phyloP scores from a whole-genome alignment of 352 stramenopile species.

The Pythium aquatile region DNA sequence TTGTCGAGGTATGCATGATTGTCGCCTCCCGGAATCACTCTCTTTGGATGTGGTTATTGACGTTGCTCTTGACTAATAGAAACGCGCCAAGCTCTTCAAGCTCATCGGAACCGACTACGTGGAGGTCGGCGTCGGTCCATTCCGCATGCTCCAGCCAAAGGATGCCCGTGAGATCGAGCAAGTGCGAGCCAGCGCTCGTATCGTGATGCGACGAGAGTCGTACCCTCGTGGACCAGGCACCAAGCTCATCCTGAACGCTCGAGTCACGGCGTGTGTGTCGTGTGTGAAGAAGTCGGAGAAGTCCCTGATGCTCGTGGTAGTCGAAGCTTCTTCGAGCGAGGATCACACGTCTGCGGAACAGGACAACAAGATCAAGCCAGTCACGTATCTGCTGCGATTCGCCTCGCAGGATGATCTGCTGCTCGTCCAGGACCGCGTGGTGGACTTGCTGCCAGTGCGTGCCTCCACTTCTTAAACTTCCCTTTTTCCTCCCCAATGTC shows the following conservation, averaged over 20 bases:
- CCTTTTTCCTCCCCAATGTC: conserved; percentile 1
- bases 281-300: conserved; percentile 80
- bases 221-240: conserved; percentile 67
- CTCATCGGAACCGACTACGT: conserved; percentile 70
- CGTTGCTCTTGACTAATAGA: conserved; percentile 30
- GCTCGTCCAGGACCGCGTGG: conserved; percentile 43
- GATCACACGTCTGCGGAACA: conserved; percentile 16
- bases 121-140: conserved; percentile 72
- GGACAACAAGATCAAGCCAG: conserved; percentile 46
- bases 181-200: conserved; percentile 44
- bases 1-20: conserved; percentile 52
- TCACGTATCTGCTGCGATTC: conserved; percentile 74
- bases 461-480: conserved; percentile 25
- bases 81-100: conserved; percentile 82
- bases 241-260: conserved; percentile 74
- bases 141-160: conserved; percentile 59
- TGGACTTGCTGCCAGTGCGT: conserved; percentile 24
- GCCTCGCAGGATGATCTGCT: conserved; percentile 57
- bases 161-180: conserved; percentile 36
- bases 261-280: conserved; percentile 56
- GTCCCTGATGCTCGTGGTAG: conserved; percentile 62
- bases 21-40: background rate
- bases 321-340: conserved; percentile 33
- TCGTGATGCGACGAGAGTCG: conserved; percentile 82
- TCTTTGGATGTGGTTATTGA: conserved; percentile 3